These are phyloP conservation scores for Cladorrhinum sp. DNA, from an alignment of 2,329 filamentous ascomycete species.

Conservation along the genomic window DNA sequence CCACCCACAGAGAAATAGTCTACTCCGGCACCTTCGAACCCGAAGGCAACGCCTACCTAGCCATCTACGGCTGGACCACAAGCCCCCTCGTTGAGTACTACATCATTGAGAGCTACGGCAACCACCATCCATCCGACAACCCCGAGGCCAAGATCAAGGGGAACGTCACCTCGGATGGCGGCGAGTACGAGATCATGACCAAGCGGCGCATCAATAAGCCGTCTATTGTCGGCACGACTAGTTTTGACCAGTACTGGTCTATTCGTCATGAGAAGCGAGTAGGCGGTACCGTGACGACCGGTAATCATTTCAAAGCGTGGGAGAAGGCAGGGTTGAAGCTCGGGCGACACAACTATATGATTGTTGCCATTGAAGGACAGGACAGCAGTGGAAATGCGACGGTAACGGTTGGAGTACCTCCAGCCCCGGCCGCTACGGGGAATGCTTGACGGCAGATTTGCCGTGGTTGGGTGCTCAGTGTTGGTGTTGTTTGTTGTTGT, in stretches of 20 bases:
- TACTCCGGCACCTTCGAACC: constrained; percentile 46
- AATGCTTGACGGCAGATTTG: neutral
- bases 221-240: constrained; percentile 43
- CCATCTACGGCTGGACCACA: constrained; percentile 35
- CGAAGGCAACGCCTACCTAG: constrained; percentile 45
- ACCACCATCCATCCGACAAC: constrained; percentile 35
- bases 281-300: constrained; percentile 48
- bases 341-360: constrained; percentile 49
- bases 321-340: constrained; percentile 41
- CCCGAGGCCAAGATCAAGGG: constrained; percentile 32
- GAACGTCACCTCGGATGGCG: constrained; percentile 31
- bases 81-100: constrained; percentile 32
- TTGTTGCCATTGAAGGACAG: constrained; percentile 50
- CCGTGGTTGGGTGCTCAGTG: neutral
- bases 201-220: constrained; percentile 38
- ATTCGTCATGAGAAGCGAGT: constrained; percentile 45
- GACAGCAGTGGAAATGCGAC: constrained; percentile 44
- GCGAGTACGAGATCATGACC: constrained; percentile 35
- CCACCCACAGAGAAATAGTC: constrained; percentile 40
- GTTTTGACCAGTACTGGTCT: constrained; percentile 50
- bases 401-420: constrained; percentile 31
- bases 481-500: neutral
- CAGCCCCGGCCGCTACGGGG: neutral
- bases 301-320: constrained; percentile 53
- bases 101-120: constrained; percentile 38